Evolutionary conservation across 2,329 filamentous ascomycete genomes (phyloP), one percentile per base, ranked within the genome.

Genomic region (Ophiosphaerella narmari): DNA sequence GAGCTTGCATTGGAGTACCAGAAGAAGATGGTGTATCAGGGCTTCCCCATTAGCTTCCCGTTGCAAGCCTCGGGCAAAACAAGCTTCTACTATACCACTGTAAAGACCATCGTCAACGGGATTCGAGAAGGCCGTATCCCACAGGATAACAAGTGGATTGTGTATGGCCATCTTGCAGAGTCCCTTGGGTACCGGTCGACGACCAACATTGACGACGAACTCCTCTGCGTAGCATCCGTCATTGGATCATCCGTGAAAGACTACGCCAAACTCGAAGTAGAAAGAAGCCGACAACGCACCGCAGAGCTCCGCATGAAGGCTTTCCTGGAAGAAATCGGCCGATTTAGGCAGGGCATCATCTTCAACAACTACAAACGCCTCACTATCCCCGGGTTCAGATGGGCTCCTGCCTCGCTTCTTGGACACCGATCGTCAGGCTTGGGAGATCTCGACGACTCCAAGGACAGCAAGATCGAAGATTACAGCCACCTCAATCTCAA

Each of bases 301-400:
- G 52, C 52, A 37, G 52, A 55, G 38, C 41, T 55, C 5, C 44
- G 52, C 42, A 55, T 55, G 52, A 52, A 49, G 46, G 48, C 52
- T n/a, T 55, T 55, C 48, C 48, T 55, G 0, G 48, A 52, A 43
- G 52, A 55, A 45, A 55, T 55, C n/a, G 48, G 44, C 3, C 43
- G 52, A 14, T 55, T 55, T 39, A 36, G 52, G 6, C 52, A 55
- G 37, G 48, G 52, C 16, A 55, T 55, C 40, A 55, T 55, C 23
- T 55, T 55, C 48, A 52, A 55, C 35, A 55, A 49, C 34, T 55
- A 55, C 37, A 39, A 52, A 31, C 48, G 52, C 5, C 48, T 54
- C 5, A 54, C 40, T 12, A 54, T 54, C 29, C 52, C 52, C 24
- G 52, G 48, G n/a, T 54, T 54, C 39, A 43, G 52, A 36, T 54